Conservation (phyloP, 345 rosid species). For the Triadica sebifera region DNA sequence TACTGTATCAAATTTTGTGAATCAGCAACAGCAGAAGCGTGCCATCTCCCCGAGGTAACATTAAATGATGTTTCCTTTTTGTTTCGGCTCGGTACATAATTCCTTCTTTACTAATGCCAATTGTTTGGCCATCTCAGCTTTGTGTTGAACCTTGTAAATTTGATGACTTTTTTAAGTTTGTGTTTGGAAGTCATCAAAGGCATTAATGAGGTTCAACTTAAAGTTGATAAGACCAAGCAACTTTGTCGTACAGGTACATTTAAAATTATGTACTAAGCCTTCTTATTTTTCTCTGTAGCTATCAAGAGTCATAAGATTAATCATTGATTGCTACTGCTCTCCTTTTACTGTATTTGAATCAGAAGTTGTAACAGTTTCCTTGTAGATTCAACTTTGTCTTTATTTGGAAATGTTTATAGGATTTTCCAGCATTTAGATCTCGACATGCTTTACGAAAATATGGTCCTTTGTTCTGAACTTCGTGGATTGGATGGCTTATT, state of each 20-base stretch:
- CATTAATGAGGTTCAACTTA: neutral
- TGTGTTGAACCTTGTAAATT: neutral
- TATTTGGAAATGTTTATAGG: neutral
- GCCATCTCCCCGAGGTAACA: constrained; percentile 42
- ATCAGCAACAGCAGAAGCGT: constrained; percentile 41
- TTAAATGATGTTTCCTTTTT: neutral
- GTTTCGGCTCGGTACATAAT: neutral
- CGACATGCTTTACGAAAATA: neutral
- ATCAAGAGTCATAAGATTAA: neutral
- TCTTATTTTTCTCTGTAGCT: neutral
- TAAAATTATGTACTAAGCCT: neutral
- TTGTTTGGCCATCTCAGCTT: neutral
- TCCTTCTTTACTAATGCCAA: neutral
- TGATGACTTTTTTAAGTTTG: neutral
- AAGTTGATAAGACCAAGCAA: neutral
- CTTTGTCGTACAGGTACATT: neutral
- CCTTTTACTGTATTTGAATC: no score
- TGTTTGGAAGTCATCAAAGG: neutral
- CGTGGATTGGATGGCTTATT: neutral
- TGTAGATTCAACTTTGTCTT: neutral
- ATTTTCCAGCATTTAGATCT: neutral
- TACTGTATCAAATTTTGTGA: constrained; percentile 24
- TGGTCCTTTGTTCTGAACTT: no score
- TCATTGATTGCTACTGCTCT: no score
- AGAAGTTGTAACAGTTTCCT: no score